Evolutionary conservation across 2,329 filamentous ascomycete species (phyloP).

Genomic region (Bisporella sp.): DNA sequence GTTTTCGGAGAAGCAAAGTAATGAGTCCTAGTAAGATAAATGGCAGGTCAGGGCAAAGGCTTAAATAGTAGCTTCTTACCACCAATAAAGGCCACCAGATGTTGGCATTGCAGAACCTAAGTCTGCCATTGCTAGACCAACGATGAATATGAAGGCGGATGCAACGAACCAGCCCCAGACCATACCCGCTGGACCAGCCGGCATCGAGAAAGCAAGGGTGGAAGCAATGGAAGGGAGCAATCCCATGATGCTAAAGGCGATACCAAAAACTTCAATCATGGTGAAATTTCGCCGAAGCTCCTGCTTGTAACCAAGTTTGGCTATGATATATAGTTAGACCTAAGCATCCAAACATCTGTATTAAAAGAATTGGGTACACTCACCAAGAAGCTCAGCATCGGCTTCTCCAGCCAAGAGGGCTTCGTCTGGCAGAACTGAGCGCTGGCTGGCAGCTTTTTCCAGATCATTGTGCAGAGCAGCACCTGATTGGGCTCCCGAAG

Average conservation of each 20-base stretch:
- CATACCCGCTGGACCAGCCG: constrained; percentile 52
- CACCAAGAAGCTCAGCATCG: constrained; percentile 28
- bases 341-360: not conserved
- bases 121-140: constrained; percentile 52
- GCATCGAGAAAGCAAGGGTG: constrained; percentile 50
- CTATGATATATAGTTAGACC: constrained; percentile 3
- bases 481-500: constrained; percentile 4
- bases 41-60: too few relatives aligned
- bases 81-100: constrained; percentile 48
- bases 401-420: constrained; percentile 21
- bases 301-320: constrained; percentile 39
- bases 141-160: constrained; percentile 48
- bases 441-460: constrained; percentile 17
- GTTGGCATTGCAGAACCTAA: constrained; percentile 50
- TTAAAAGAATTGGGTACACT: not conserved
- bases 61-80: constrained; percentile 9
- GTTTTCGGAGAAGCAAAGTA: constrained; percentile 48
- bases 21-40: constrained; percentile 42
- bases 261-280: constrained; percentile 55
- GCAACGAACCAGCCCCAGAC: constrained; percentile 58
- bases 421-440: constrained; percentile 10
- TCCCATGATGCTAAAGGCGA: constrained; percentile 55
- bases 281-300: constrained; percentile 55
- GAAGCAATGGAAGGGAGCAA: constrained; percentile 53
- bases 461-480: constrained; percentile 9